These are phyloP conservation scores for Podaxis sp. DNA, from an alignment of 768 basidiomycete genomes.

Conservation along the genomic window DNA sequence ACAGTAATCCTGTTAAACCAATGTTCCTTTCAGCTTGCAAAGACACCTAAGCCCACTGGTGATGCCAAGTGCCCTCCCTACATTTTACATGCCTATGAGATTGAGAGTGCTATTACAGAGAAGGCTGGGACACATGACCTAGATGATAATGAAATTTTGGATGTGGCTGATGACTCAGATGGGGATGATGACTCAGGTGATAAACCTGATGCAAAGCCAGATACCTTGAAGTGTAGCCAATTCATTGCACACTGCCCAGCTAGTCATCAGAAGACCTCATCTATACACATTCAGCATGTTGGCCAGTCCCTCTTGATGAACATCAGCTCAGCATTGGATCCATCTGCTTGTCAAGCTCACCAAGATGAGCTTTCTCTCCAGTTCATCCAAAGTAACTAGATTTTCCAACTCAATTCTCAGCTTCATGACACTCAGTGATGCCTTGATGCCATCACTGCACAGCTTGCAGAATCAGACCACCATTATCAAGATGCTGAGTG, in stretches of 20 bases:
- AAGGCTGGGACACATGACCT: not conserved
- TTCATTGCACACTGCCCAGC: too few species aligned
- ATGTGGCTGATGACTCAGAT: not conserved
- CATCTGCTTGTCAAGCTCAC: not conserved
- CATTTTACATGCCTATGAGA: not conserved
- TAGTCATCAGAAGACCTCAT: too few species aligned
- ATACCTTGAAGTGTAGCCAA: too few species aligned
- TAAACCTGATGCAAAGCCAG: too few species aligned
- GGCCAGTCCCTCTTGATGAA: not conserved
- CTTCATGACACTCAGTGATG: not conserved
- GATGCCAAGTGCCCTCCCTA: not conserved
- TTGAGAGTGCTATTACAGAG: not conserved
- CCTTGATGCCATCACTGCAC: not conserved
- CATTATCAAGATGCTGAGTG: too few species aligned
- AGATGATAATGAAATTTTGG: not conserved
- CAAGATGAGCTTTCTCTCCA: not conserved
- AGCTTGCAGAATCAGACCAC: not conserved
- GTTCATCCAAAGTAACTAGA: not conserved
- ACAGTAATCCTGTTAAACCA: too few species aligned
- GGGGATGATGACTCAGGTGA: too few species aligned
- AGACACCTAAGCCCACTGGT: slow-evolving; percentile 1
- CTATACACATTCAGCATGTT: too few species aligned
- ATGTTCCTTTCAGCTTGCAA: not conserved
- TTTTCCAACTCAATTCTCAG: not conserved
- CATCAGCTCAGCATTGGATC: not conserved